Conservation (phyloP, 208 protist genomes). For the Porcisia hertigi region DNA sequence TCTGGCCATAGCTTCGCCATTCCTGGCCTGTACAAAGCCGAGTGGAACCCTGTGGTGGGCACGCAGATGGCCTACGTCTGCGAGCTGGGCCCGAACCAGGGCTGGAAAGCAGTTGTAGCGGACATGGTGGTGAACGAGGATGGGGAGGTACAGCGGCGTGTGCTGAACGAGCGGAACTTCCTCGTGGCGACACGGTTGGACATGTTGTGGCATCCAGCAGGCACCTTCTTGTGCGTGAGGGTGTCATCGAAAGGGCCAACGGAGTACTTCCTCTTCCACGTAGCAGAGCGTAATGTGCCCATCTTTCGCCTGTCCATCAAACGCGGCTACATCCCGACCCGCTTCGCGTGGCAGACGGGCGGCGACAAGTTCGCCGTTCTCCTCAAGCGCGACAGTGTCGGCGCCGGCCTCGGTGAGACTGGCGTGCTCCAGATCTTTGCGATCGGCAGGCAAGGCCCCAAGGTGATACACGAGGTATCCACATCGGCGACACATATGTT, state of each 20-base stretch:
- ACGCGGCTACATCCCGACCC: constrained; percentile 59
- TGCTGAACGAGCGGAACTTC: constrained; percentile 84
- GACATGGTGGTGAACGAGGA: constrained; percentile 74
- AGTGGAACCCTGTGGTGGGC: constrained; percentile 82
- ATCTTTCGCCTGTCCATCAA: constrained; percentile 75
- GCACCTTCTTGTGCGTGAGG: constrained; percentile 83
- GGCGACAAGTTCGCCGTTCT: constrained; percentile 84
- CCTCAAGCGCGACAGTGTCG: constrained; percentile 45
- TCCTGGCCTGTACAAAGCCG: constrained; percentile 75
- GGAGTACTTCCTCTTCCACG: constrained; percentile 85
- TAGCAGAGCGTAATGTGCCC: constrained; percentile 57
- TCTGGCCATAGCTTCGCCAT: constrained; percentile 69
- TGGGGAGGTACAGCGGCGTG: constrained; percentile 70
- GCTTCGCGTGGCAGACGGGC: constrained; percentile 87
- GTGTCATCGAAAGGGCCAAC: constrained; percentile 57
- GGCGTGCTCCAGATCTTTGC: constrained; percentile 75
- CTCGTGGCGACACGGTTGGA: constrained; percentile 73
- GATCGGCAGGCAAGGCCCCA: constrained; percentile 77
- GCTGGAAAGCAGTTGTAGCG: constrained; percentile 81
- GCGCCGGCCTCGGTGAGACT: constrained; percentile 52
- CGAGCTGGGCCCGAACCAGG: constrained; percentile 53
- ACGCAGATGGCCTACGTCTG: constrained; percentile 82
- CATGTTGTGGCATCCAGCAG: constrained; percentile 89
- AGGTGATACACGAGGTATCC: constrained; percentile 61
- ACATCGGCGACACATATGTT: constrained; percentile 76